Base-by-base conservation (phyloP, 345 rosid genomes). In the Hypericum androsaemum region DNA sequence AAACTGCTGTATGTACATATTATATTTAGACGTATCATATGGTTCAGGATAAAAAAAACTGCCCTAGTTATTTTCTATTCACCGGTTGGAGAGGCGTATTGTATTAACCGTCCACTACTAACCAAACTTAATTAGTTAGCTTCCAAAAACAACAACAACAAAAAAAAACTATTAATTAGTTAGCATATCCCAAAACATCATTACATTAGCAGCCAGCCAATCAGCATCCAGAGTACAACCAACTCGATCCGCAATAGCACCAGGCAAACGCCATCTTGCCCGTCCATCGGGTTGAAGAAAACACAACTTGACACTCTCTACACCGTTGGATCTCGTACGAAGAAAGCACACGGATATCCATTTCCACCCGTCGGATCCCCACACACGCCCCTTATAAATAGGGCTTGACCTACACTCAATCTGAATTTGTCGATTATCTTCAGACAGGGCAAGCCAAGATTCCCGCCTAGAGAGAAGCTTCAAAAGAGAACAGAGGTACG, bases 261-360 rank as follows among this genome's bases (percentile, higher is more conserved):
- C 11, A 3, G 22, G 12, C n/a, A 47, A n/a, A 0, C 8, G 17
- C 0, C 51, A 82, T 85, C 83, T 1, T 12, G 8, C 57, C 82
- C 83, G 76, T 69, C 56, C 64, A 47, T 39, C 6, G 2, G 11
- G 1, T 1, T 0, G 0, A 53, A 80, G 79, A 74, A 82, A 85
- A 71, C 95, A 85, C 95, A 85, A 52, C 10, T 48, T 46, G 36
- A 41, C 35, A 43, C 10, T n/a, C 57, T 69, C 8, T 0, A n/a
- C 12, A 56, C 81, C 95, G 81, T 80, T 39, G n/a, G 66, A 80
- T 82, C 12, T n/a, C n/a, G 11, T 8, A 8, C 39, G 10, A 39
- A 68, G 63, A 64, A 76, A 86, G 64, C 89, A 86, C 85, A 86
- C 32, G 74, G 66, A 72, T 68, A 62, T 56, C 57, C 22, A n/a